These are phyloP conservation scores for Discostella pseudostelligera DNA, from an alignment of 108 stramenopile genomes.

Conservation along the genomic window DNA sequence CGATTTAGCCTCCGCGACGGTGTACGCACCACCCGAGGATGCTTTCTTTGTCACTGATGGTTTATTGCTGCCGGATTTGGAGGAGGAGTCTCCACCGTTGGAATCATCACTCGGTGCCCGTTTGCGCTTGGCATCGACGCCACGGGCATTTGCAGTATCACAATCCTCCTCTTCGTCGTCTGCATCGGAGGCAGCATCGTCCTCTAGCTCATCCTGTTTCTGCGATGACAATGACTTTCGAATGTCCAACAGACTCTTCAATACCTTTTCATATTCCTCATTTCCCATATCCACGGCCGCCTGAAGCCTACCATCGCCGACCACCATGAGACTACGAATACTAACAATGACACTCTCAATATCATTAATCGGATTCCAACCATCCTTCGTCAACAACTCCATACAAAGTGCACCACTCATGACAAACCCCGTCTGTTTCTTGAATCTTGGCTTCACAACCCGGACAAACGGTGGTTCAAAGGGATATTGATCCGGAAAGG, in stretches of 20 bases:
- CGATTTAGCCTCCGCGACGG: slow-evolving; percentile 62
- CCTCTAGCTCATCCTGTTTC: slow-evolving; percentile 17
- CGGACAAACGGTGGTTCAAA: slow-evolving; percentile 91
- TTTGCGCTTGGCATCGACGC: slow-evolving; percentile 35
- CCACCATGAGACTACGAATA: slow-evolving; percentile 86
- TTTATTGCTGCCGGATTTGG: neutral
- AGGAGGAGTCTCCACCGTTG: slow-evolving; percentile 13
- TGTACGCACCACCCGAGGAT: slow-evolving; percentile 53
- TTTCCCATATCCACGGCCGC: slow-evolving; percentile 62
- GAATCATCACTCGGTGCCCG: slow-evolving; percentile 27
- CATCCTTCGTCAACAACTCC: slow-evolving; percentile 91
- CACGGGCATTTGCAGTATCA: slow-evolving; percentile 12
- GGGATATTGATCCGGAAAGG: slow-evolving; percentile 91
- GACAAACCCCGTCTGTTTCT: slow-evolving; percentile 90
- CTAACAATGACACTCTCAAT: slow-evolving; percentile 92
- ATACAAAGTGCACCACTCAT: slow-evolving; percentile 94
- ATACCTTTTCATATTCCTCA: slow-evolving; percentile 34
- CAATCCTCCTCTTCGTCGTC: slow-evolving; percentile 11
- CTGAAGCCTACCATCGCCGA: slow-evolving; percentile 83
- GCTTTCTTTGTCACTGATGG: slow-evolving; percentile 16
- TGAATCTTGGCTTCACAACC: slow-evolving; percentile 85
- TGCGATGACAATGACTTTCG: slow-evolving; percentile 22
- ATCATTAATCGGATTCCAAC: slow-evolving; percentile 93
- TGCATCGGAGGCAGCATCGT: slow-evolving; percentile 21
- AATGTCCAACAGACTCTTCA: slow-evolving; percentile 10